Evolutionary conservation across 331 rosid genomes (phyloP).

Genomic region (Quercus phellos): DNA sequence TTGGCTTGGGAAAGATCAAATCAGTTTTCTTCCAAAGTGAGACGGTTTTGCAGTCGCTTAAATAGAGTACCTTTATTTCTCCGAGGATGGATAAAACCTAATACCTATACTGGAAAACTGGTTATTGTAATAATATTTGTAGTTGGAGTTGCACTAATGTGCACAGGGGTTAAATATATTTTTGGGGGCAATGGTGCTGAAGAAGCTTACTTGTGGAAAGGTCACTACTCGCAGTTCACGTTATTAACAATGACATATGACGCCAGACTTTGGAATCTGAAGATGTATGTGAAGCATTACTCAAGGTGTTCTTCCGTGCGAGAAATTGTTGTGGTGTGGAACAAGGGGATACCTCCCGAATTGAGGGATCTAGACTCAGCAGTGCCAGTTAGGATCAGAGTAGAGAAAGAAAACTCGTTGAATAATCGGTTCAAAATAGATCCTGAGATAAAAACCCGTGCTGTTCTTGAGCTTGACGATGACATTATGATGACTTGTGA

Average conservation of each 20-base stretch:
- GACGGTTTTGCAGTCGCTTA: constrained; percentile 83
- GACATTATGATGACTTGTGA: constrained; percentile 98
- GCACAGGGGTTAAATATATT: constrained; percentile 62
- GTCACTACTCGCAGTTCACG: constrained; percentile 88
- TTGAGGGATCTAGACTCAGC: constrained; percentile 71
- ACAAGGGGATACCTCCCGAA: constrained; percentile 86
- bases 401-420: constrained; percentile 71
- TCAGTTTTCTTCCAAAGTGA: constrained; percentile 47
- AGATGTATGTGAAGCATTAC: constrained; percentile 84
- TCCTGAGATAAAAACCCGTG: constrained; percentile 72
- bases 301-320: constrained; percentile 88
- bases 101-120: constrained; percentile 72
- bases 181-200: constrained; percentile 91
- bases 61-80: constrained; percentile 63
- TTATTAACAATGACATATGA: constrained; percentile 92
- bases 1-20: constrained; percentile 72
- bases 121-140: constrained; percentile 53
- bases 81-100: constrained; percentile 66
- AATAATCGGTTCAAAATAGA: constrained; percentile 78
- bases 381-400: constrained; percentile 81
- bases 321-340: constrained; percentile 97
- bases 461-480: constrained; percentile 96
- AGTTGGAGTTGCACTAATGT: constrained; percentile 73
- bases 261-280: constrained; percentile 95
- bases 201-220: constrained; percentile 70